phyloP scores from a whole-genome alignment of 768 basidiomycete genomes.

The Pisolithus microcarpus region DNA sequence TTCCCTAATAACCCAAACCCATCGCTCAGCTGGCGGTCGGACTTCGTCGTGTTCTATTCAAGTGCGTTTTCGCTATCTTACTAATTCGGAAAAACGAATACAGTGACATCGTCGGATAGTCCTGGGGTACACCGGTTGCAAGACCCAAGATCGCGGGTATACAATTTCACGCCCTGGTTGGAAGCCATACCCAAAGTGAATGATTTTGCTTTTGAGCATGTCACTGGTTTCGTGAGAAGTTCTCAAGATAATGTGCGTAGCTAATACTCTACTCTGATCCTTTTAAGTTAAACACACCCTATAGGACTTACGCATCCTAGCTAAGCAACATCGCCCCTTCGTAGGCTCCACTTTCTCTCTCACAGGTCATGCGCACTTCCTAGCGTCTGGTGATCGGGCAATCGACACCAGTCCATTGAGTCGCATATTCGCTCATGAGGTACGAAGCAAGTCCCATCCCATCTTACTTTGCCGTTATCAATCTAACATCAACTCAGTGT shows the following conservation, averaged over 20 bases:
- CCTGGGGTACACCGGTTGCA: conserved; percentile 85
- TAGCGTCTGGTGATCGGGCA: conserved; percentile 64
- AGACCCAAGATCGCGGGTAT: conserved; percentile 78
- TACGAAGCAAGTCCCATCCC: conserved; percentile 24
- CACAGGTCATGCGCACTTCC: conserved; percentile 81
- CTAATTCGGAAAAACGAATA: neutral
- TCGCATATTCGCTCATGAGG: conserved; percentile 50
- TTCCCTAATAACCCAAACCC: conserved; percentile 40
- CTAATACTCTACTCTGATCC: neutral
- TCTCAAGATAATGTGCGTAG: conserved; percentile 61
- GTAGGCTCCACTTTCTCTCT: conserved; percentile 88
- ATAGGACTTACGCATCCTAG: conserved; percentile 61
- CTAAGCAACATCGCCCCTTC: conserved; percentile 54
- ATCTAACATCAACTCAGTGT: neutral
- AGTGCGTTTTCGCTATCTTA: conserved; percentile 36
- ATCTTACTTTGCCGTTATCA: too few relatives aligned
- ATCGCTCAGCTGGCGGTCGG: conserved; percentile 60
- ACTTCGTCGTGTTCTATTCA: conserved; percentile 68
- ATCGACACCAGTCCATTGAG: conserved; percentile 61
- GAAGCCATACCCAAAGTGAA: conserved; percentile 67
- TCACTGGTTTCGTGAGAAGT: conserved; percentile 68
- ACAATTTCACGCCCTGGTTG: conserved; percentile 76
- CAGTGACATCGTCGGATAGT: conserved; percentile 32
- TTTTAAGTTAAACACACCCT: neutral
- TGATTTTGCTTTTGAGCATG: conserved; percentile 81